A percentile compares a stretch with the other conserved stretches of the same genome.
phyloP scores from a whole-genome alignment of 2,329 filamentous ascomycete genomes.

The Penicillium frequentans region DNA sequence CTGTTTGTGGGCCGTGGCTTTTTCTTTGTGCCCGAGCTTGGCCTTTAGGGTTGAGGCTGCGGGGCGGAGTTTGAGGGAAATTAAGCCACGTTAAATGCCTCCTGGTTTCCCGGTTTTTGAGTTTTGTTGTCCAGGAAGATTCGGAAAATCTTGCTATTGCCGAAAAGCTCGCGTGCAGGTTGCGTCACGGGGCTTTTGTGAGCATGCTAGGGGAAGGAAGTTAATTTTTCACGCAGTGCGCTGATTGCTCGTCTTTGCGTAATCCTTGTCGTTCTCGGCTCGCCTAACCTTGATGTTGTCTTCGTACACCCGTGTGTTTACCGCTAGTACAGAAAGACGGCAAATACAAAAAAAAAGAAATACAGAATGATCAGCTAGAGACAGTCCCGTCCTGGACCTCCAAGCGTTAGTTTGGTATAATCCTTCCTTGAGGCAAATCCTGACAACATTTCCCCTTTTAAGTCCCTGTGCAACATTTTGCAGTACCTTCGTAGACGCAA shows the following conservation, averaged over 20 bases:
- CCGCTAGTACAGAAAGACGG: too few relatives aligned
- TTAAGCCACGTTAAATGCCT: neutral
- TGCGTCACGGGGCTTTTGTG: neutral
- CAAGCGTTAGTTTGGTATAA: too few relatives aligned
- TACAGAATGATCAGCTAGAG: too few relatives aligned
- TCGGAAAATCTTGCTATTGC: neutral
- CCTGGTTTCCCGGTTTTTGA: neutral
- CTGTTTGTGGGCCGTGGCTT: neutral
- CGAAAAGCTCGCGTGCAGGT: neutral
- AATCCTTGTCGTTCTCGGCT: neutral
- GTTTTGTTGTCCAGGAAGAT: neutral
- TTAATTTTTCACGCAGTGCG: neutral
- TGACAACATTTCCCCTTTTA: too few relatives aligned
- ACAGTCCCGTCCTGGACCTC: too few relatives aligned
- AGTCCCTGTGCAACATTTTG: too few relatives aligned
- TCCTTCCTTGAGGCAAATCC: too few relatives aligned
- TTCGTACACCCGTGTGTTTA: too few relatives aligned
- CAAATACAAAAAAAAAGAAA: too few relatives aligned
- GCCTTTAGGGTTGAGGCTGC: neutral
- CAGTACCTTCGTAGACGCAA: too few relatives aligned
- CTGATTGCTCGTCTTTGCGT: neutral
- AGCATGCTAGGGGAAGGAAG: neutral
- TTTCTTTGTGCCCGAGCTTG: neutral
- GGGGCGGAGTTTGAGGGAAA: neutral
- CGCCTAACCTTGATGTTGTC: neutral